Evolutionary conservation across 1,284 basidiomycete species (phyloP).

Genomic region (Ceratobasidium sp.): DNA sequence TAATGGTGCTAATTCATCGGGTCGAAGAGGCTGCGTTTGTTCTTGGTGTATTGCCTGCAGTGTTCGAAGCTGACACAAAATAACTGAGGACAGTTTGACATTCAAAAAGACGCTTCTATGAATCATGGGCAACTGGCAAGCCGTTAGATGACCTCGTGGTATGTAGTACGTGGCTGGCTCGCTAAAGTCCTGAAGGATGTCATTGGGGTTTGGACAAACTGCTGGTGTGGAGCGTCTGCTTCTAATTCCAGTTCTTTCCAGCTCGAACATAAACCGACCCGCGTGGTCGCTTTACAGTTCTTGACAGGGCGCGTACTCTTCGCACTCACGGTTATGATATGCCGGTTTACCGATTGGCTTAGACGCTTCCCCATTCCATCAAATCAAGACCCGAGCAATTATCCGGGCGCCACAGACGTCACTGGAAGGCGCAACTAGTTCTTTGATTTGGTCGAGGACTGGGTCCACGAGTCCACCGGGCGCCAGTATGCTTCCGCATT

Average conservation of each 20-base stretch:
- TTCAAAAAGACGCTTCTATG: too few species aligned
- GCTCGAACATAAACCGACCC: background rate
- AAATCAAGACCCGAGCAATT: background rate
- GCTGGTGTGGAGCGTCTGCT: too few species aligned
- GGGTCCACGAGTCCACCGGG: background rate
- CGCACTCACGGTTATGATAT: background rate
- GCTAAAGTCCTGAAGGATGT: too few species aligned
- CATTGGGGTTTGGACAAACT: too few species aligned
- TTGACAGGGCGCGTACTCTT: background rate
- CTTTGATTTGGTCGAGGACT: background rate
- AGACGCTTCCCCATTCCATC: background rate
- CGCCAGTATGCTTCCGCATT: background rate
- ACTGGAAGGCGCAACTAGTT: background rate
- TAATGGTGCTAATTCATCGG: conserved; percentile 82
- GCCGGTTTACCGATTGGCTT: background rate
- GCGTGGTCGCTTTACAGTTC: background rate
- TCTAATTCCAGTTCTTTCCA: background rate
- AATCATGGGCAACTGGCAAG: too few species aligned
- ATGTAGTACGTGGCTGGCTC: too few species aligned
- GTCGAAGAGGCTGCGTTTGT: conserved; percentile 90
- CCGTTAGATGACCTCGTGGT: too few species aligned
- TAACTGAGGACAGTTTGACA: background rate
- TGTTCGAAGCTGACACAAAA: conserved; percentile 29
- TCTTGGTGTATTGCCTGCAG: conserved; percentile 65
- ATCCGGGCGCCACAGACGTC: background rate